Evolutionary conservation across 2,329 filamentous ascomycete species (phyloP).

Genomic region (Alternaria viburni): DNA sequence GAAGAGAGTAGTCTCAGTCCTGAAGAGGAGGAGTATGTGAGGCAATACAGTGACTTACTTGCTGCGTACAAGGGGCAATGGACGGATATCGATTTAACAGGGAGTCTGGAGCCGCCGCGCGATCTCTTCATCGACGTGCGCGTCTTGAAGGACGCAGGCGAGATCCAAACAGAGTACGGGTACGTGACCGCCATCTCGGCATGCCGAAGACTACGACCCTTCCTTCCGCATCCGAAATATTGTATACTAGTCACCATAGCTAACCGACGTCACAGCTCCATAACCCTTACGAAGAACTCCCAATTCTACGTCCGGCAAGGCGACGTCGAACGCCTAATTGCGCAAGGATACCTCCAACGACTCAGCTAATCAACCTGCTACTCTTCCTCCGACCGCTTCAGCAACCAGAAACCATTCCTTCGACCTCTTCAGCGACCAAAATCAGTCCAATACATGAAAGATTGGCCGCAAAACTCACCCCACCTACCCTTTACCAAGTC

Average conservation of each 20-base stretch:
- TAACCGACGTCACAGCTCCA: constrained; percentile 65
- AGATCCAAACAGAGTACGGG: constrained; percentile 99
- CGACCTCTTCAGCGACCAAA: background rate
- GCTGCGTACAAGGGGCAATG: constrained; percentile 98
- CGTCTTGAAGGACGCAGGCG: constrained; percentile 93
- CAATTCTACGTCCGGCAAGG: constrained; percentile 97
- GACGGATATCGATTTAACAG: constrained; percentile 96
- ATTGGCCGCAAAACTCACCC: background rate
- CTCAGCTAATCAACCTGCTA: constrained; percentile 66
- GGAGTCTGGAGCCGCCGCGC: constrained; percentile 88
- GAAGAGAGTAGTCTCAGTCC: constrained; percentile 81
- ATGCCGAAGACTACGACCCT: background rate
- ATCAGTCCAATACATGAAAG: background rate
- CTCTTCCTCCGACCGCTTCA: background rate
- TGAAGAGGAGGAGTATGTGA: constrained; percentile 95
- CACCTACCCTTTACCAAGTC: background rate
- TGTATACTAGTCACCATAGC: background rate
- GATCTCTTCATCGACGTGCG: constrained; percentile 97
- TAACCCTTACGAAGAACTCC: constrained; percentile 96
- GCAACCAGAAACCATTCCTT: background rate
- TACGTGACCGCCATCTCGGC: constrained; percentile 55
- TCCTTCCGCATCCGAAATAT: background rate
- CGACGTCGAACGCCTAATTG: constrained; percentile 92
- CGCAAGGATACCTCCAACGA: constrained; percentile 93
- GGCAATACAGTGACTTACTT: constrained; percentile 87